Evolutionary conservation across 345 rosid species (phyloP).

Genomic region (sweet orange (Citrus sinensis)): DNA sequence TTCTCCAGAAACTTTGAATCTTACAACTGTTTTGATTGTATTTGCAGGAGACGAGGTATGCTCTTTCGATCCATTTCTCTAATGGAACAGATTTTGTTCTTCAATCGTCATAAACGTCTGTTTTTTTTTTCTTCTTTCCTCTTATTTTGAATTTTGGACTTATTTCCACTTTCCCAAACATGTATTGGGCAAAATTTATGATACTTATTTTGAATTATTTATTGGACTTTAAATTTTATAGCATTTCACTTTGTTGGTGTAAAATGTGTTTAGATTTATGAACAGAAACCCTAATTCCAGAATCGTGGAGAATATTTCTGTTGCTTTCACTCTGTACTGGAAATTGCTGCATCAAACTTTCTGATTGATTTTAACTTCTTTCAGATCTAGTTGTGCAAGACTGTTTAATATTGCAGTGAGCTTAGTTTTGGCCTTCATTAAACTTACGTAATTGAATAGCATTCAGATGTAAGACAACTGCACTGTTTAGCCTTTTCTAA

Average conservation of each 20-base stretch:
- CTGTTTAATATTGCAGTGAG: not conserved
- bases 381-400: not conserved
- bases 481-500: not conserved
- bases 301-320: not conserved
- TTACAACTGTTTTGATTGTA: conserved; percentile 10
- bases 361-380: not conserved
- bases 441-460: not conserved
- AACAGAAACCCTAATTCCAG: not conserved
- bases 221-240: not conserved
- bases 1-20: not conserved
- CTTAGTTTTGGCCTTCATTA: not conserved
- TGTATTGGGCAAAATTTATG: not conserved
- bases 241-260: not conserved
- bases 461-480: not conserved
- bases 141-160: not conserved
- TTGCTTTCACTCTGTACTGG: not conserved
- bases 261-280: not conserved
- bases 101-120: too few relatives aligned
- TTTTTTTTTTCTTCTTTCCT: not conserved
- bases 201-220: not conserved
- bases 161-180: not conserved
- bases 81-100: not conserved
- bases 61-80: not conserved
- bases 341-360: not conserved
- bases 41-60: conserved; percentile 85